These are phyloP conservation scores for Cephalotrichum gorgonifer DNA, from an alignment of 2,329 filamentous ascomycete species.

Conservation along the genomic window DNA sequence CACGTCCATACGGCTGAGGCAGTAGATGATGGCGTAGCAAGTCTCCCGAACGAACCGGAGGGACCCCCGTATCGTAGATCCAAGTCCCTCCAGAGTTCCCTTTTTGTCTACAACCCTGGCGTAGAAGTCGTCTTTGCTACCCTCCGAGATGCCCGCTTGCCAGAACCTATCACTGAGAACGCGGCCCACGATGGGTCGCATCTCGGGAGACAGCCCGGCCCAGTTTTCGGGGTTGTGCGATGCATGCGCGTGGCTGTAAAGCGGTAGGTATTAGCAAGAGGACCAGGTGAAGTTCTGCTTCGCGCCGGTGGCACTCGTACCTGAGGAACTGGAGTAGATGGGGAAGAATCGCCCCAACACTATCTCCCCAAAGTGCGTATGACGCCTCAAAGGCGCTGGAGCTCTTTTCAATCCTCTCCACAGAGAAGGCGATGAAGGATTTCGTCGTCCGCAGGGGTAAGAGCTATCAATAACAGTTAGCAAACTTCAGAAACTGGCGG, in stretches of 20 bases:
- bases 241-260: slow-evolving; percentile 67
- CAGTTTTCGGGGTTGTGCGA: slow-evolving; percentile 84
- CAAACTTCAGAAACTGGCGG: neutral
- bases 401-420: slow-evolving; percentile 73
- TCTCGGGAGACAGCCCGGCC: slow-evolving; percentile 63
- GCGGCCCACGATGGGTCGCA: slow-evolving; percentile 65
- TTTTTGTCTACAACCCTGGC: slow-evolving; percentile 83
- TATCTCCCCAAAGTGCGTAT: slow-evolving; percentile 73
- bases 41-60: slow-evolving; percentile 85
- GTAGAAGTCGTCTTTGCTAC: slow-evolving; percentile 95
- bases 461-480: slow-evolving; percentile 30
- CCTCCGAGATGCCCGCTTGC: slow-evolving; percentile 94
- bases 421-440: slow-evolving; percentile 82
- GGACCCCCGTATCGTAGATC: slow-evolving; percentile 82
- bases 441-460: slow-evolving; percentile 82
- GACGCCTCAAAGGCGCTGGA: slow-evolving; percentile 66
- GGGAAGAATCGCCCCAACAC: slow-evolving; percentile 73
- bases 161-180: slow-evolving; percentile 94
- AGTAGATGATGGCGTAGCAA: slow-evolving; percentile 88
- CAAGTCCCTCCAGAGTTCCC: slow-evolving; percentile 82
- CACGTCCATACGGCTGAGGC: slow-evolving; percentile 76
- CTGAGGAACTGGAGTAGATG: slow-evolving; percentile 75
- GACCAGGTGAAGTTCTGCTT: too few species aligned
- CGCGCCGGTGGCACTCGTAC: slow-evolving; percentile 22
- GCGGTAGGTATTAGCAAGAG: slow-evolving; percentile 4